These are phyloP conservation scores for Metschnikowia peoriensis DNA, from an alignment of 805 yeast genomes.

Conservation along the genomic window DNA sequence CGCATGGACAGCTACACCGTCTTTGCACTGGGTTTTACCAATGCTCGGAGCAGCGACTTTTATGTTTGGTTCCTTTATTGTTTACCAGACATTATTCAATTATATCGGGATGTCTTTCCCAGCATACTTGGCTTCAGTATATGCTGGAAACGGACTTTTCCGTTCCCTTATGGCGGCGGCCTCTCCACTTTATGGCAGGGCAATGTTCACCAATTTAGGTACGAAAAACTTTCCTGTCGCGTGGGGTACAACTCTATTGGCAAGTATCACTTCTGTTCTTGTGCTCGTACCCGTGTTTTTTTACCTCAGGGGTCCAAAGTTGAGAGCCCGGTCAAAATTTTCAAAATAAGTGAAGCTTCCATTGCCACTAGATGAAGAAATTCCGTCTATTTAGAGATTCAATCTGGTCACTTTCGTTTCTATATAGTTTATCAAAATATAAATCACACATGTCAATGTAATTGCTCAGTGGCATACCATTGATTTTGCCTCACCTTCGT, in stretches of 20 bases:
- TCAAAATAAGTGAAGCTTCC: slow-evolving; percentile 15
- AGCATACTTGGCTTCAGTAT: slow-evolving; percentile 13
- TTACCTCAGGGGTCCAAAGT: slow-evolving; percentile 42
- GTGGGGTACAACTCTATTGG: slow-evolving; percentile 13
- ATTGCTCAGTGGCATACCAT: slow-evolving; percentile 35
- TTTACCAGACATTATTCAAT: slow-evolving; percentile 16
- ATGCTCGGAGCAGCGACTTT: slow-evolving; percentile 13
- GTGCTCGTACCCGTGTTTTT: slow-evolving; percentile 47
- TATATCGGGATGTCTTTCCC: slow-evolving; percentile 13
- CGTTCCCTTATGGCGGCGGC: slow-evolving; percentile 15
- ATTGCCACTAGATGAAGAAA: not conserved
- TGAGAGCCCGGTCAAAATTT: slow-evolving; percentile 44
- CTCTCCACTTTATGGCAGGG: slow-evolving; percentile 14
- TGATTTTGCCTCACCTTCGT: slow-evolving; percentile 15
- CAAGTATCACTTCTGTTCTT: slow-evolving; percentile 25
- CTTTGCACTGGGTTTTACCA: slow-evolving; percentile 14
- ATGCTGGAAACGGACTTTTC: slow-evolving; percentile 14
- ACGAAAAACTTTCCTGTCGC: slow-evolving; percentile 11
- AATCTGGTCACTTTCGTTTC: slow-evolving; percentile 3
- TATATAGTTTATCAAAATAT: not conserved
- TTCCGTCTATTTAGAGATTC: not conserved
- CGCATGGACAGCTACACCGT: slow-evolving; percentile 13
- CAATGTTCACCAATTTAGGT: slow-evolving; percentile 11
- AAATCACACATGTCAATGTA: not conserved
- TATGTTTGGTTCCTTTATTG: slow-evolving; percentile 11